Evolutionary conservation across 345 rosid species (phyloP).

Genomic region (Euphorbia peplus): DNA sequence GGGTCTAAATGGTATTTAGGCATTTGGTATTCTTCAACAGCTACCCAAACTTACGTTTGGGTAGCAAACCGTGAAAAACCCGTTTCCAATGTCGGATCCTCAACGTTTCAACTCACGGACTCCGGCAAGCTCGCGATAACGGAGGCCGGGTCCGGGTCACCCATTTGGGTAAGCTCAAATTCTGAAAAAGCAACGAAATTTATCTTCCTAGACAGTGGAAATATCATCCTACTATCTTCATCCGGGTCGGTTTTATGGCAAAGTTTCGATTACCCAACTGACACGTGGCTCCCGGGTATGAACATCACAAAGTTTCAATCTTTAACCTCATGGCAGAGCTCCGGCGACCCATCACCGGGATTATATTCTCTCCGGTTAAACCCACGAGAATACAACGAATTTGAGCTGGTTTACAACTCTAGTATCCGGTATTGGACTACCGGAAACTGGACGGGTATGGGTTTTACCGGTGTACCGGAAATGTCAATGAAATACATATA

Average conservation of each 20-base stretch:
- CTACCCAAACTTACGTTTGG: slow-evolving; percentile 48
- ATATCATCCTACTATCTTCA: slow-evolving; percentile 39
- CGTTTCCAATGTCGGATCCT: slow-evolving; percentile 22
- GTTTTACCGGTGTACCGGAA: slow-evolving; percentile 48
- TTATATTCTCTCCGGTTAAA: slow-evolving; percentile 41
- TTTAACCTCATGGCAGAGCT: slow-evolving; percentile 47
- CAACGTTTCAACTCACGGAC: slow-evolving; percentile 27
- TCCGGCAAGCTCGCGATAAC: slow-evolving; percentile 35
- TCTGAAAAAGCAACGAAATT: slow-evolving; percentile 20
- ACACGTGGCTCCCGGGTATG: slow-evolving; percentile 62
- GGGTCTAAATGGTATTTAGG: slow-evolving; percentile 45
- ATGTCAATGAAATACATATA: slow-evolving; percentile 56
- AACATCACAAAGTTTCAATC: slow-evolving; percentile 27
- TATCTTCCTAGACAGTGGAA: slow-evolving; percentile 42
- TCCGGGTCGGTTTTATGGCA: slow-evolving; percentile 39
- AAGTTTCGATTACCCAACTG: slow-evolving; percentile 55
- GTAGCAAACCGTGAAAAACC: slow-evolving; percentile 53
- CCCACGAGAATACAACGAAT: slow-evolving; percentile 34
- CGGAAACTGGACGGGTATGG: slow-evolving; percentile 56
- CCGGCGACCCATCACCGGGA: slow-evolving; percentile 41
- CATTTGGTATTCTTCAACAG: slow-evolving; percentile 50
- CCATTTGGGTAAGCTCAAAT: slow-evolving; percentile 44
- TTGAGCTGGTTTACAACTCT: slow-evolving; percentile 46
- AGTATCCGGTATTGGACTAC: slow-evolving; percentile 48
- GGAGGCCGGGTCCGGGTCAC: slow-evolving; percentile 19